Conservation (phyloP, 768 basidiomycete species). For the Heimioporus sp. region DNA sequence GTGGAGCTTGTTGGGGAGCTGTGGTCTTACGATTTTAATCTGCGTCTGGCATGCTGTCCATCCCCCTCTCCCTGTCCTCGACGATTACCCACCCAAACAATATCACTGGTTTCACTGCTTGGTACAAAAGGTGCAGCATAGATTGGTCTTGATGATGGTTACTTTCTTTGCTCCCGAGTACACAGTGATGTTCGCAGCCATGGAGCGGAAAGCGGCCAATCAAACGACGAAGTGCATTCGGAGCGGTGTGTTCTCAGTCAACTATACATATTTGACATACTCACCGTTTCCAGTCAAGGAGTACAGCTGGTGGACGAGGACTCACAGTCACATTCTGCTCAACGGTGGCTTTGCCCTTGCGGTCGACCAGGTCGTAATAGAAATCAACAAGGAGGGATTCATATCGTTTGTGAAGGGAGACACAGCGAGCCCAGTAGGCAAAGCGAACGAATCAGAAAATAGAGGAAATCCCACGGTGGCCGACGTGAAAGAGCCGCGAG, state of each 20-base stretch:
- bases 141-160: neutral
- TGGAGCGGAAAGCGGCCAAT: neutral
- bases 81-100: neutral
- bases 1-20: neutral
- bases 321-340: neutral
- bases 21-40: neutral
- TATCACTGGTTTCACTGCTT: no score
- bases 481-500: no score
- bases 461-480: no score
- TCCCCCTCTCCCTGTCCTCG: neutral
- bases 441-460: neutral
- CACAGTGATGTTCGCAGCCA: neutral
- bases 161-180: neutral
- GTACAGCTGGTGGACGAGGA: conserved; percentile 3
- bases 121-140: neutral
- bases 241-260: neutral
- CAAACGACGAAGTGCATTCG: neutral
- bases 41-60: neutral
- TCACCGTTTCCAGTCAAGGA: no score
- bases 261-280: no score
- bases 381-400: neutral
- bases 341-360: neutral
- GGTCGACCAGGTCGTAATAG: neutral
- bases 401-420: neutral
- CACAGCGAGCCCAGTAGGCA: neutral